phyloP scores from a whole-genome alignment of 202 grass and related monocot species.

The Bolboschoenoplectus hybrid region DNA sequence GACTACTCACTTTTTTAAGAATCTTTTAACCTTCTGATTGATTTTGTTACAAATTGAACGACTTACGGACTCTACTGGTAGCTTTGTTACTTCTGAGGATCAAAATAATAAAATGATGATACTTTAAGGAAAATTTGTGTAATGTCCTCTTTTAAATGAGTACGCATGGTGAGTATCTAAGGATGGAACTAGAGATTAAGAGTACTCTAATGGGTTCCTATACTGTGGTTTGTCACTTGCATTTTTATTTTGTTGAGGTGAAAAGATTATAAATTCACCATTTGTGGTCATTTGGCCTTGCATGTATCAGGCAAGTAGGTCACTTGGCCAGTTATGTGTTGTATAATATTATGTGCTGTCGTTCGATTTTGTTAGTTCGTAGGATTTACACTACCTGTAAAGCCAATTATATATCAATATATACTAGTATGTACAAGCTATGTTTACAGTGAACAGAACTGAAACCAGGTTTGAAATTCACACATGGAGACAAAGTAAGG shows the following conservation, averaged over 20 bases:
- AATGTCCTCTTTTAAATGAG: slow-evolving; percentile 1
- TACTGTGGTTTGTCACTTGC: not conserved
- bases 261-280: not conserved
- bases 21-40: not conserved
- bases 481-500: not conserved
- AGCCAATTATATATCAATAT: not conserved
- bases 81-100: not conserved
- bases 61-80: not conserved
- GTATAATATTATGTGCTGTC: not conserved
- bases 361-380: not conserved
- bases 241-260: not conserved
- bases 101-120: not conserved
- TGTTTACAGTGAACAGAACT: slow-evolving; percentile 5
- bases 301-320: not conserved
- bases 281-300: slow-evolving; percentile 7
- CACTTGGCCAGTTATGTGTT: not conserved
- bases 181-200: not conserved
- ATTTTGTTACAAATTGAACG: not conserved
- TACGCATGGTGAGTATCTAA: not conserved
- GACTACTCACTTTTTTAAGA: not conserved
- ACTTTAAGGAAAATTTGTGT: not conserved
- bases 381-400: not conserved
- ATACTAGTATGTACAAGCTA: not conserved
- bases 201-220: not conserved
- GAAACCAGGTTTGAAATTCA: slow-evolving; percentile 11